phyloP scores from a whole-genome alignment of 176 grass and related monocot genomes.

The Leersia perrieri region DNA sequence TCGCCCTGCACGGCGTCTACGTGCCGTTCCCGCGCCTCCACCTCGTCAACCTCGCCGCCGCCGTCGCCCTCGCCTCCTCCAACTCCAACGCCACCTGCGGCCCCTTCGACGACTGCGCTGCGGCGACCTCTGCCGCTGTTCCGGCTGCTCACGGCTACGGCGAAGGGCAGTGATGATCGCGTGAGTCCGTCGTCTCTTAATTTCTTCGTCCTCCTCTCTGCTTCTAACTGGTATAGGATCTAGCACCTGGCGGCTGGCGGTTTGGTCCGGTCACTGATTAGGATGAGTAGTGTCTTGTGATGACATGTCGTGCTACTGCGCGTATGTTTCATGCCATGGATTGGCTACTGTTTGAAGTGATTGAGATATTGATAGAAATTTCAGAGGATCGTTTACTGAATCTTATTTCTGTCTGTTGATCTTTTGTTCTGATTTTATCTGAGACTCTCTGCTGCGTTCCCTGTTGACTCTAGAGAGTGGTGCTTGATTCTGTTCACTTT shows the following conservation, averaged over 20 bases:
- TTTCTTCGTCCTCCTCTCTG: background rate
- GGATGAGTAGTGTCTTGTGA: background rate
- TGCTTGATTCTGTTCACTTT: background rate
- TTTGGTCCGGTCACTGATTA: background rate
- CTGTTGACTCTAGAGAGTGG: background rate
- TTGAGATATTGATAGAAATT: background rate
- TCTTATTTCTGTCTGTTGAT: background rate
- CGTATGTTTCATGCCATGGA: background rate
- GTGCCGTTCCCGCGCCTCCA: slow-evolving; percentile 62
- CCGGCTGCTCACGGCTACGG: slow-evolving; percentile 19
- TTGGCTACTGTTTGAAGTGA: background rate
- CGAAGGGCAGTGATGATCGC: slow-evolving; percentile 29
- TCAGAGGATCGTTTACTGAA: background rate
- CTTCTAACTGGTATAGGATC: slow-evolving; percentile 19
- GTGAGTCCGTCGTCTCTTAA: slow-evolving; percentile 16
- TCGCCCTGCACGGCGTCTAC: slow-evolving; percentile 58
- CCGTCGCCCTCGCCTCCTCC: slow-evolving; percentile 34
- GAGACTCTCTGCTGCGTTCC: background rate
- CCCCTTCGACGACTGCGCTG: slow-evolving; percentile 20
- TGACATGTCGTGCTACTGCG: background rate
- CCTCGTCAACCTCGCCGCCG: slow-evolving; percentile 45
- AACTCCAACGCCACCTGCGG: slow-evolving; percentile 17
- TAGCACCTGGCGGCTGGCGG: background rate
- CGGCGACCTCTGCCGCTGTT: slow-evolving; percentile 20
- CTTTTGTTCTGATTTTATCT: background rate